Base-by-base conservation (phyloP, 2,329 filamentous ascomycete species). In the Myriosclerotinia curreyana region DNA sequence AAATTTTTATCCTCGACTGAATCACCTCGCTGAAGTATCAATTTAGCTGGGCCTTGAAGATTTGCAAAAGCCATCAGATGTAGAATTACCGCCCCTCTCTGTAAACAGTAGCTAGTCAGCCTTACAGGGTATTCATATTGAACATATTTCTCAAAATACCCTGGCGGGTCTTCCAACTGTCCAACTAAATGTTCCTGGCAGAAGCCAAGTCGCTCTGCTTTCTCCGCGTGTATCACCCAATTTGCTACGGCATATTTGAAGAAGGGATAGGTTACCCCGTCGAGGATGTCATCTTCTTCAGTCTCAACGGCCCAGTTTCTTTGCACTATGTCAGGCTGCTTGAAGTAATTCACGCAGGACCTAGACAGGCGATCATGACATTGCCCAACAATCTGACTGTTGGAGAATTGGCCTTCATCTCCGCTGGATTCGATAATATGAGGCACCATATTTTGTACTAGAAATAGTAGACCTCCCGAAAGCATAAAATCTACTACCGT, bases 401-500 rank as follows among this genome's bases (percentile, higher is more conserved):
- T 22, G 38, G 53, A 44, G 34, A 0, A 49, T 22, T 48, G 11
- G 9, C 28, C 28, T 31, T 31, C 28, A 5, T 31, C 2, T 31
- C 28, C 28, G 5, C 28, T 3, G 28, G 28, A 31, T 31, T 31
- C 28, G 28, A 31, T 31, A 31, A 31, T 5, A 3, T 31, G 28
- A 31, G 28, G 28, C 28, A 31, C 28, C 28, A 31, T 31, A 5
- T 31, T 31, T 31, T 31, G 28, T 31, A 31, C 28, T 31, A 31
- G 28, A 31, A 31, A 31, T 31, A 31, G 28, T 31, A 31, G 28
- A 31, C 28, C 28, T 31, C 28, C 28, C 28, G 74, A 72, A 1
- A 76, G 63, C n/a, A 79, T 67, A 61, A 76, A 79, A 25, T 79
- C 75, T 31, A 72, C 67, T 60, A 78, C 69, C 7, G 72, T 74